Evolutionary conservation across 2,329 filamentous ascomycete genomes (phyloP).

Genomic region (Metarhizium rileyi): DNA sequence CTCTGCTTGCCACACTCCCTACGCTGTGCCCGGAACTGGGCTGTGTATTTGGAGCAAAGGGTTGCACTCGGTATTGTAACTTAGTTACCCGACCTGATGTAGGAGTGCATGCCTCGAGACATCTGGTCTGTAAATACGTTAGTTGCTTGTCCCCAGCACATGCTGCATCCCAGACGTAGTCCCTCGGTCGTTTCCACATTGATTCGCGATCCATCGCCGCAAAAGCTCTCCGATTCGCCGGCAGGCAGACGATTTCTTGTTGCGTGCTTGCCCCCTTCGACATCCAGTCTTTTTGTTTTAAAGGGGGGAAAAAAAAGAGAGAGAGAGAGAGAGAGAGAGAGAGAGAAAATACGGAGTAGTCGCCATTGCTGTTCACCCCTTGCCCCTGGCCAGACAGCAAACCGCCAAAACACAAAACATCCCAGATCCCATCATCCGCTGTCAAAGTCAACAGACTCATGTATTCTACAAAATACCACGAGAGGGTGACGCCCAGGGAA

Average conservation of each 20-base stretch:
- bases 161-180: background rate
- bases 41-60: background rate
- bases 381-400: too few species aligned
- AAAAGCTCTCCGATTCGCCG: too few species aligned
- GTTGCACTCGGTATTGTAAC: background rate
- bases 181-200: background rate
- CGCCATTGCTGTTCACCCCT: too few species aligned
- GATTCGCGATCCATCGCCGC: too few species aligned
- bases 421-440: too few species aligned
- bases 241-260: too few species aligned
- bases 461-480: conserved; percentile 3
- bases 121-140: background rate
- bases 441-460: background rate
- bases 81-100: background rate
- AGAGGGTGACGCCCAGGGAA: conserved; percentile 15
- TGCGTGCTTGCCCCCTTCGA: too few species aligned
- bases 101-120: background rate
- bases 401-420: too few species aligned
- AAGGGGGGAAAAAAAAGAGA: too few species aligned
- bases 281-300: too few species aligned
- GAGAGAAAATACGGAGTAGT: too few species aligned
- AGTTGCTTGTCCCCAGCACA: background rate
- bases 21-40: background rate
- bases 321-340: too few species aligned
- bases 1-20: background rate